Evolutionary conservation across 2,329 filamentous ascomycete genomes (phyloP), one percentile per base, ranked within the genome.

Genomic region (Mariannaea elegans): DNA sequence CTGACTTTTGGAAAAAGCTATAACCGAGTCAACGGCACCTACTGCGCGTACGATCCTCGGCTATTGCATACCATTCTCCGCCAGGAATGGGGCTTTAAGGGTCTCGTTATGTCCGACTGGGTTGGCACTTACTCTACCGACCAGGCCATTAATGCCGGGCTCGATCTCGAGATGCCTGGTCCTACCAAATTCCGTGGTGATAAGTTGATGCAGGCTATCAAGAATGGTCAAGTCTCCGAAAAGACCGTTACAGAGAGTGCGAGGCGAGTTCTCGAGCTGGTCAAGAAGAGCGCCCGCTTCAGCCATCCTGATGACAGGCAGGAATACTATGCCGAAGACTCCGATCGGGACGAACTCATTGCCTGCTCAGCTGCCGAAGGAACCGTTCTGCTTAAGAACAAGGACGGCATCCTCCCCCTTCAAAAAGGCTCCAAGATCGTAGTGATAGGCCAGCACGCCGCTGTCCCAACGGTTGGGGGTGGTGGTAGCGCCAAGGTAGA

Each of bases 331-430:
- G 42, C 9, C 2, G 56, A 68, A 49, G 63, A 64, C 29, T 67
- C 67, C n/a, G 68, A 72, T 48, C 38, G 53, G 3, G 31, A 54
- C 14, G 45, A 36, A 3, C 32, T 63, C 36, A 63, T 66, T 12
- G 32, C 23, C 5, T 36, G 41, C n/a, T 2, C 48, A 4, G 61
- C 47, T 4, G 48, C 56, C 12, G 36, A 46, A 5, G 62, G 57
- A 1, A 56, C 87, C 16, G 86, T 89, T 3, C 79, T 89, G 12
- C 75, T 90, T 41, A 88, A 89, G 74, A 90, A 90, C 63, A 80
- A 87, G 23, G 78, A 80, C 41, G 48, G 5, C 34, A 41, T 23
- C n/a, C 4, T 8, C 14, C 4, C n/a, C 14, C 36, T 9, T 39
- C 48, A 16, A 21, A 21, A 12, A 19, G 27, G 12, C 14, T 29